phyloP scores from a whole-genome alignment of 257 asterid genomes.

The Lycium barbarum region DNA sequence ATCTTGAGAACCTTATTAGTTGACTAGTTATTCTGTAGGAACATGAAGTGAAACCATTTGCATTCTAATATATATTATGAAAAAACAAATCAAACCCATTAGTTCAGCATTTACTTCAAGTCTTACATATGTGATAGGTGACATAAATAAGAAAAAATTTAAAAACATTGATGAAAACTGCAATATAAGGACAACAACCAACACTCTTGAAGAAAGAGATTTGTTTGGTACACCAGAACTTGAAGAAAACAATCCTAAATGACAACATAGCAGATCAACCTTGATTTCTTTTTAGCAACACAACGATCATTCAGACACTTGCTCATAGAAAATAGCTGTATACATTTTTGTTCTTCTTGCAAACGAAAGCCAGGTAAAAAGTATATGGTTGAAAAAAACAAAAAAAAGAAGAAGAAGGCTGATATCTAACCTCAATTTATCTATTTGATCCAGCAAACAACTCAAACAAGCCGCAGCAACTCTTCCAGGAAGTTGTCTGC shows the following conservation, averaged over 20 bases:
- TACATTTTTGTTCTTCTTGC: not conserved
- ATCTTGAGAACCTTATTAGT: not conserved
- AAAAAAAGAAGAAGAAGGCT: not conserved
- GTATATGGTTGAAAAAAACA: not conserved
- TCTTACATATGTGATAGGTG: not conserved
- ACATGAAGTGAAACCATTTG: not conserved
- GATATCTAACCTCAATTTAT: slow-evolving; percentile 45
- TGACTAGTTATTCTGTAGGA: not conserved
- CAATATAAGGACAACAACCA: not conserved
- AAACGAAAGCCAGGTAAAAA: not conserved
- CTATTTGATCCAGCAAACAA: slow-evolving; percentile 48
- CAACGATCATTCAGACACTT: not conserved
- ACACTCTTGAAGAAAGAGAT: not conserved
- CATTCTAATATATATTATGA: not conserved
- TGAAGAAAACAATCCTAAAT: slow-evolving; percentile 20
- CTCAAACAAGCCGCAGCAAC: slow-evolving; percentile 78
- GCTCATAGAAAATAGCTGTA: not conserved
- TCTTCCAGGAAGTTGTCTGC: slow-evolving; percentile 66
- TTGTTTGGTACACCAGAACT: not conserved
- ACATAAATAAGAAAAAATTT: not conserved
- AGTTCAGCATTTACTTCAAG: not conserved
- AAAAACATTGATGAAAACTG: not conserved
- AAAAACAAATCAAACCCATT: not conserved
- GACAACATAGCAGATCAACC: not conserved
- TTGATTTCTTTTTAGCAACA: not conserved